Evolutionary conservation across 169 alveolate species (phyloP).

Genomic region (Plasmodium cynomolgi): DNA sequence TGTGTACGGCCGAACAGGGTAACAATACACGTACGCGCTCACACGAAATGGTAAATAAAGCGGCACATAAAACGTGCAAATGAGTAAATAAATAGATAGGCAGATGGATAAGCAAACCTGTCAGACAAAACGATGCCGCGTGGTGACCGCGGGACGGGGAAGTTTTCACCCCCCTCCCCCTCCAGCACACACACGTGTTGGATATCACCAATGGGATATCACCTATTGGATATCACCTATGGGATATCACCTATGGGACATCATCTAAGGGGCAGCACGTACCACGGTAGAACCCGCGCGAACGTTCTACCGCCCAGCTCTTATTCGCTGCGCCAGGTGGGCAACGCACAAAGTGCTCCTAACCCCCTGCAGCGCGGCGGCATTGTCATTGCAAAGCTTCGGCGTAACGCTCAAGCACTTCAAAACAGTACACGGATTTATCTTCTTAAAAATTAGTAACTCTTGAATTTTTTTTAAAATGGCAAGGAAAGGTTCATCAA

Average conservation of each 20-base stretch:
- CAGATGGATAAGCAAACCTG: neutral
- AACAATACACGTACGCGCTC: neutral
- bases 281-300: neutral
- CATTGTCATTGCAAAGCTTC: conserved; percentile 9
- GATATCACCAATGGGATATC: no score
- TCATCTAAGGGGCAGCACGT: neutral
- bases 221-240: neutral
- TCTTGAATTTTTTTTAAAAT: conserved; percentile 49
- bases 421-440: conserved; percentile 36
- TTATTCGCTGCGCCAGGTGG: conserved; percentile 9
- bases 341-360: conserved; percentile 29
- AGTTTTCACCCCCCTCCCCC: neutral
- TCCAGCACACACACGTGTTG: neutral
- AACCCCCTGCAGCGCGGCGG: conserved; percentile 30
- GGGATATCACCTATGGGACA: no score
- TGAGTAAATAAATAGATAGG: neutral
- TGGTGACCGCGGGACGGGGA: neutral
- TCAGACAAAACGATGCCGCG: neutral
- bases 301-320: neutral
- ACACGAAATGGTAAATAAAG: neutral
- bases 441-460: conserved; percentile 50
- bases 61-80: neutral
- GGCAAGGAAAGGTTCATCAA: conserved; percentile 37
- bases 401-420: conserved; percentile 2
- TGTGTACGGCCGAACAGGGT: neutral